Evolutionary conservation across 2,329 filamentous ascomycete genomes (phyloP).

Genomic region (Grosmannia penicillata): DNA sequence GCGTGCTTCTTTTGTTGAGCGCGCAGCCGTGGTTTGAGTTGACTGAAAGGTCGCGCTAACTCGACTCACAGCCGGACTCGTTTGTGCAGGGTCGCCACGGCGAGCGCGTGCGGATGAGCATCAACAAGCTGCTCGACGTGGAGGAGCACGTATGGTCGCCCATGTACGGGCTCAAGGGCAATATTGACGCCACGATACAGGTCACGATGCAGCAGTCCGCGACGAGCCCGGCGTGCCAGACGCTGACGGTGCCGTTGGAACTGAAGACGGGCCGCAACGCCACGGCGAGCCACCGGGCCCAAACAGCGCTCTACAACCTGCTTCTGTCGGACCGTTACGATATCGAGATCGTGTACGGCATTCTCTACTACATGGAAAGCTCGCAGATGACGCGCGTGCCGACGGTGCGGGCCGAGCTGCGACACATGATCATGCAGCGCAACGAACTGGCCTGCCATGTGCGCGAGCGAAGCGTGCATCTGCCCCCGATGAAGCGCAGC

Average conservation of each 20-base stretch:
- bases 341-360: conserved; percentile 75
- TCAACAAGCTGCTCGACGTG: conserved; percentile 88
- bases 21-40: too few species aligned
- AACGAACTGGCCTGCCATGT: conserved; percentile 81
- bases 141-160: conserved; percentile 98
- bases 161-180: conserved; percentile 92
- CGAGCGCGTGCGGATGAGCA: conserved; percentile 62
- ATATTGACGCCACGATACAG: conserved; percentile 93
- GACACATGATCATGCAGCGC: conserved; percentile 92
- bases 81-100: conserved; percentile 67
- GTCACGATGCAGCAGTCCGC: conserved; percentile 57
- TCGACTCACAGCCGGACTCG: conserved; percentile 39
- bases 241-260: conserved; percentile 80
- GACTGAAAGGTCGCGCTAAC: too few species aligned
- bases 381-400: conserved; percentile 77
- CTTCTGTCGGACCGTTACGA: conserved; percentile 90
- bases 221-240: conserved; percentile 23
- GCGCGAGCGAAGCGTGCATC: conserved; percentile 59
- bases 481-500: conserved; percentile 77
- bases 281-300: conserved; percentile 72
- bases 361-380: conserved; percentile 90
- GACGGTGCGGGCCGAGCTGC: conserved; percentile 71
- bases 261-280: conserved; percentile 86
- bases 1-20: not conserved
- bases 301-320: conserved; percentile 88